A percentile compares a stretch with the other conserved stretches of the same genome.
Conservation (phyloP, 768 basidiomycete species). For the Tricholomella constricta region DNA sequence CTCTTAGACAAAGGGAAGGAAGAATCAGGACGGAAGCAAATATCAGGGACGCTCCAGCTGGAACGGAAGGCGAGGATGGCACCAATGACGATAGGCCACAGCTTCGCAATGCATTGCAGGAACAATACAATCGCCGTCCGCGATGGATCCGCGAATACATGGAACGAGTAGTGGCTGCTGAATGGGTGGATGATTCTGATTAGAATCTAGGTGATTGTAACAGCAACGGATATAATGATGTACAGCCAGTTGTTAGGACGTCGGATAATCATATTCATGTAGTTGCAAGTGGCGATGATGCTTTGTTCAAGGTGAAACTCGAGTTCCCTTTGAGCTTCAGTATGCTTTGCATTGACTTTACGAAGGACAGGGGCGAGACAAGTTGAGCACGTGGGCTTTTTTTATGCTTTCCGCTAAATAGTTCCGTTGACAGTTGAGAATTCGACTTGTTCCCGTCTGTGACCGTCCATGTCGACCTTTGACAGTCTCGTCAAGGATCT, state of each 20-base stretch:
- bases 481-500: conserved; percentile 82
- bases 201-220: conserved; percentile 29
- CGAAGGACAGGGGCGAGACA: too few species aligned
- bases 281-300: conserved; percentile 9
- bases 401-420: conserved; percentile 4
- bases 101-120: conserved; percentile 46
- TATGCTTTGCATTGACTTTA: background rate
- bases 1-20: conserved; percentile 64
- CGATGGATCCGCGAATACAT: conserved; percentile 67
- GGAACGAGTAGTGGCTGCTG: conserved; percentile 60
- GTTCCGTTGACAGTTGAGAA: conserved; percentile 3
- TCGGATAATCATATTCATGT: too few species aligned
- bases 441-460: conserved; percentile 22
- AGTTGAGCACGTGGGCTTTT: conserved; percentile 18
- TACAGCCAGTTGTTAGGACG: conserved; percentile 13
- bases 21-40: conserved; percentile 67
- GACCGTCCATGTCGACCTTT: conserved; percentile 65
- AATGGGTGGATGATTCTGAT: conserved; percentile 71
- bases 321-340: conserved; percentile 4
- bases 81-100: conserved; percentile 33
- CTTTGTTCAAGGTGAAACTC: conserved; percentile 17
- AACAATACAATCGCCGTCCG: conserved; percentile 53
- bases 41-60: conserved; percentile 33
- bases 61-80: conserved; percentile 30
- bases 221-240: conserved; percentile 16